A percentile compares a stretch with the other conserved stretches of the same genome.
Evolutionary conservation across 1,284 basidiomycete species (phyloP).

Genomic region (Irpex sp.): DNA sequence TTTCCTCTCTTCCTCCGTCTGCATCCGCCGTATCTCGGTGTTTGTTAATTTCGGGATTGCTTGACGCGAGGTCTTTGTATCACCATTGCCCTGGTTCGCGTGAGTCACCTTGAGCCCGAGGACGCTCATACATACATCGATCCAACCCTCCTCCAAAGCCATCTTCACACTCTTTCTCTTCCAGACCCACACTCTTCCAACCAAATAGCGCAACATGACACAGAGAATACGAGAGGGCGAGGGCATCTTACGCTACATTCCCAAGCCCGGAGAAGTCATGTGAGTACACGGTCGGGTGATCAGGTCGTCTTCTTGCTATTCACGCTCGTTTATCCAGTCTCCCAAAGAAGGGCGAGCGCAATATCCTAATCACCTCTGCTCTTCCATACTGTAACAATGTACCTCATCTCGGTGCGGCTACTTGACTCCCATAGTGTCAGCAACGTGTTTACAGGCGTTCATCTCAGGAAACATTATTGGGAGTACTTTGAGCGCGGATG

Average conservation of each 20-base stretch:
- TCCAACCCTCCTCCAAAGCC: background rate
- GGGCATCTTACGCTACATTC: slow-evolving; percentile 52
- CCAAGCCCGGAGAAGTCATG: slow-evolving; percentile 33
- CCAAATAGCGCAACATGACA: slow-evolving; percentile 37
- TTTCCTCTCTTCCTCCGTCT: background rate
- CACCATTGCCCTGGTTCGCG: background rate
- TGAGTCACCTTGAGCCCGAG: background rate
- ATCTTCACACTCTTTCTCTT: background rate
- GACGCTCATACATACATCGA: background rate
- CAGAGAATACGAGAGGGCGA: slow-evolving; percentile 65
- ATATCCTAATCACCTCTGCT: slow-evolving; percentile 93
- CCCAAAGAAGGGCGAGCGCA: slow-evolving; percentile 81
- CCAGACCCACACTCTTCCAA: background rate
- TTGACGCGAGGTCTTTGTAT: background rate
- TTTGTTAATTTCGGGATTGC: background rate
- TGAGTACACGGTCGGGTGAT: slow-evolving; percentile 16
- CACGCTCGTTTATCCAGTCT: slow-evolving; percentile 45
- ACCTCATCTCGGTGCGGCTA: slow-evolving; percentile 79
- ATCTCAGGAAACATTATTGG: slow-evolving; percentile 94
- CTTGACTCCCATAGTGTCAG: slow-evolving; percentile 4
- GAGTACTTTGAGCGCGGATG: slow-evolving; percentile 93
- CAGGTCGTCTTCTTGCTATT: background rate
- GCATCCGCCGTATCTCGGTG: background rate
- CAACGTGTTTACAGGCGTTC: slow-evolving; percentile 3
- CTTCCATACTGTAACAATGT: slow-evolving; percentile 99